Percentiles rank a stretch among this genome's conserved stretches.
phyloP scores from a whole-genome alignment of 2,329 filamentous ascomycete species.

The Trichoderma sp. region DNA sequence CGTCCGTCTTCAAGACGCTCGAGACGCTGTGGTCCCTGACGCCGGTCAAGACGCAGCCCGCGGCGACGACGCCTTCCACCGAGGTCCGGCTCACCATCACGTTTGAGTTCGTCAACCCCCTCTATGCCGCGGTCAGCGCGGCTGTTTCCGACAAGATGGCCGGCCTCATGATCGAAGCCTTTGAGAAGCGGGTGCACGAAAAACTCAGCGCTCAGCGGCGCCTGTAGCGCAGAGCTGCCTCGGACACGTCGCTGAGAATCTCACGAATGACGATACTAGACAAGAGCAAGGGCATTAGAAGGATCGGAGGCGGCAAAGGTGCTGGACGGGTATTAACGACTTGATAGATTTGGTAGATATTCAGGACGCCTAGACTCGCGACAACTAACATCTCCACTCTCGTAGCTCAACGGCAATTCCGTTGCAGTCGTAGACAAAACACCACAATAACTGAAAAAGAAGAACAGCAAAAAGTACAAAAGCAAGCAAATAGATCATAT shows the following conservation, averaged over 20 bases:
- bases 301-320: neutral
- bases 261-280: slow-evolving; percentile 13
- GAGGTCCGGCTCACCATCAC: slow-evolving; percentile 75
- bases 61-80: slow-evolving; percentile 49
- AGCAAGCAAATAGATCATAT: slow-evolving; percentile 12
- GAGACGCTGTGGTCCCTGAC: slow-evolving; percentile 70
- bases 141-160: slow-evolving; percentile 84
- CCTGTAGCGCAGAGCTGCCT: neutral
- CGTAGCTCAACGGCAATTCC: slow-evolving; percentile 31
- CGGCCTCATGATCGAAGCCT: slow-evolving; percentile 87
- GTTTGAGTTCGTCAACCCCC: slow-evolving; percentile 85
- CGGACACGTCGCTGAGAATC: neutral
- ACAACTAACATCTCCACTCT: slow-evolving; percentile 30
- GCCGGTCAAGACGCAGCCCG: slow-evolving; percentile 41
- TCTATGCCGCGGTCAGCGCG: slow-evolving; percentile 80
- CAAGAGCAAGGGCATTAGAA: neutral
- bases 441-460: neutral
- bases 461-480: slow-evolving; percentile 5
- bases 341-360: slow-evolving; percentile 1
- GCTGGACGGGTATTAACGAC: neutral
- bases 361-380: slow-evolving; percentile 18
- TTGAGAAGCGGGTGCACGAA: slow-evolving; percentile 75
- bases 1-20: slow-evolving; percentile 66
- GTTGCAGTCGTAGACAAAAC: neutral
- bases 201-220: slow-evolving; percentile 33